Base-by-base conservation (phyloP, 2,329 filamentous ascomycete species). In the Biscogniauxia marginata region DNA sequence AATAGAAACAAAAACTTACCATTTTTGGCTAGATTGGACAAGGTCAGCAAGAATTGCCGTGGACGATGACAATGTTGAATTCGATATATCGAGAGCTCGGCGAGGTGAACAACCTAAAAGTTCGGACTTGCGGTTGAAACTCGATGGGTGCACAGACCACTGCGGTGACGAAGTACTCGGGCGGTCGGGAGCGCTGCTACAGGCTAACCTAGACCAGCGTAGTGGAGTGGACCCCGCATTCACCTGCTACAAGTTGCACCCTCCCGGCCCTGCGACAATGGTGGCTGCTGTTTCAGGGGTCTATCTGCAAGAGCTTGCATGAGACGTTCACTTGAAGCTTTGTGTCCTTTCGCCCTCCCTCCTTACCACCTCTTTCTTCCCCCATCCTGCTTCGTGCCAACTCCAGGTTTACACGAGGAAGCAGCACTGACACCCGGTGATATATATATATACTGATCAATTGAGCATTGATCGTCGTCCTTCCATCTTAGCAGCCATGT, bases 401-500 rank as follows among this genome's bases (percentile, higher is more conserved):
- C 52, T 53, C 21, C n/a, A 50, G 48, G 50, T 53, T 51, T 57
- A 25, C 49, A 49, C 50, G 24, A 55, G 30, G n/a, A 20, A 45
- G 47, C 46, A 49, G n/a, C 46, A 23, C 47, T 49, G 49, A 54
- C 30, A 54, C 44, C 22, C 46, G 49, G 44, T 44, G 48, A 11
- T 9, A 39, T n/a, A 6, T 39, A 39, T n/a, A n/a, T n/a, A 16
- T 11, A 30, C 13, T 9, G 30, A 16, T 39, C 30, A 46, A 47
- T 46, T n/a, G 24, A 55, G n/a, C 51, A 43, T 56, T 43, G 44
- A 34, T 59, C 54, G 56, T 49, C 55, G 47, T 58, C 50, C 45
- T 48, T 52, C 45, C 30, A 61, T 46, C 25, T 52, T n/a, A n/a
- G n/a, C 53, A 76, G 84, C 70, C 67, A 96, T 96, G 91, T 85